A percentile compares a stretch with the other conserved stretches of the same genome.
Evolutionary conservation across 192 early-diverging fungal species (phyloP).

Genomic region (Borealophlyctis nickersoniae): DNA sequence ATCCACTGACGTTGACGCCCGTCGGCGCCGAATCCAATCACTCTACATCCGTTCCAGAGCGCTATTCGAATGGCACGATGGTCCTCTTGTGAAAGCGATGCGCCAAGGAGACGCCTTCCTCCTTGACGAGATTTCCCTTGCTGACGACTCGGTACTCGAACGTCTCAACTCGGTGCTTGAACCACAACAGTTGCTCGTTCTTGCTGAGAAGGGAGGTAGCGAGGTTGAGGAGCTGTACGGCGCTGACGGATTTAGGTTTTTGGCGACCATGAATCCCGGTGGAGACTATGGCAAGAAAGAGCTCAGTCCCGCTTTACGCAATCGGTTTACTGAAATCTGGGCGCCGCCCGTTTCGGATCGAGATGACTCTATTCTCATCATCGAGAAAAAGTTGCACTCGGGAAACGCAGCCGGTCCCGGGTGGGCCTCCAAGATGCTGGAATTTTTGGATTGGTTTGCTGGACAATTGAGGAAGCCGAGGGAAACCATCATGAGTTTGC

Average conservation of each 20-base stretch:
- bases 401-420: neutral
- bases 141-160: conserved; percentile 97
- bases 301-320: conserved; percentile 92
- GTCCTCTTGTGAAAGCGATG: conserved; percentile 89
- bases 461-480: conserved; percentile 53
- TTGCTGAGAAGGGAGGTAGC: conserved; percentile 84
- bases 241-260: conserved; percentile 74
- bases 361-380: conserved; percentile 65
- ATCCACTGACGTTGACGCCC: neutral
- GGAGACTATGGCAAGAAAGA: conserved; percentile 99
- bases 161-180: conserved; percentile 93
- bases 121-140: conserved; percentile 96
- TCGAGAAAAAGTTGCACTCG: conserved; percentile 26
- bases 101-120: conserved; percentile 83
- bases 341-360: conserved; percentile 78
- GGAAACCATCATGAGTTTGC: conserved; percentile 64
- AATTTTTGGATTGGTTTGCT: conserved; percentile 80
- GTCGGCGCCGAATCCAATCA: neutral
- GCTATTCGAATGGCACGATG: conserved; percentile 97
- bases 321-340: conserved; percentile 99
- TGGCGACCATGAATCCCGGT: conserved; percentile 99
- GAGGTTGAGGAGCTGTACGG: conserved; percentile 72
- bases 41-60: conserved; percentile 27
- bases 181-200: conserved; percentile 73
- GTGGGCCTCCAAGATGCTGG: conserved; percentile 60